Evolutionary conservation across 345 rosid species (phyloP).

Genomic region (Populus simonii): DNA sequence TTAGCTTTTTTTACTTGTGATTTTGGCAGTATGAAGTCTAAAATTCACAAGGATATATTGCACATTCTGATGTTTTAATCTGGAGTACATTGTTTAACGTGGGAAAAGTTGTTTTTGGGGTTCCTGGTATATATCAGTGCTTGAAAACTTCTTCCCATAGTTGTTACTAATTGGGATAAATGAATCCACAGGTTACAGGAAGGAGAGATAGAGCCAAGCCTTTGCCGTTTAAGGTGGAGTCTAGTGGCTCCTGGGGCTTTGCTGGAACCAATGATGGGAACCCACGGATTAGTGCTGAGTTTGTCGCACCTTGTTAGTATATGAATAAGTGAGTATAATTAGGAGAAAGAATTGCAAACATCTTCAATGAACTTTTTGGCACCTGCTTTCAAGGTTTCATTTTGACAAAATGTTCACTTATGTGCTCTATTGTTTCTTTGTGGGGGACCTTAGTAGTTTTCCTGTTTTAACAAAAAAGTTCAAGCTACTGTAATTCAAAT

Average conservation of each 20-base stretch:
- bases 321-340: constrained; percentile 60
- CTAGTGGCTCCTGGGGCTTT: constrained; percentile 88
- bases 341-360: not conserved
- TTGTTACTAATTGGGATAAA: constrained; percentile 1
- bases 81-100: not conserved
- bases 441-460: not conserved
- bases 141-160: not conserved
- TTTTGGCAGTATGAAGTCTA: not conserved
- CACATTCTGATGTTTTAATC: not conserved
- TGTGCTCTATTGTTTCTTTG: not conserved
- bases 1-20: not conserved
- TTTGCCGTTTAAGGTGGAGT: constrained; percentile 75
- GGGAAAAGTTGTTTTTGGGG: not conserved
- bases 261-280: constrained; percentile 80
- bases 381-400: not conserved
- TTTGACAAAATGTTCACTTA: not conserved
- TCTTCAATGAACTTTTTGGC: not conserved
- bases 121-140: not conserved
- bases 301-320: constrained; percentile 87
- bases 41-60: not conserved
- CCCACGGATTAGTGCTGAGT: constrained; percentile 76
- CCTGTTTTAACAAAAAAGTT: not conserved
- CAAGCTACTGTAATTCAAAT: not conserved
- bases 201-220: constrained; percentile 99
- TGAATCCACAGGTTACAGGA: constrained; percentile 72